These are phyloP conservation scores for Arbutus unedo DNA, from an alignment of 148 eudicot species.

Conservation along the genomic window DNA sequence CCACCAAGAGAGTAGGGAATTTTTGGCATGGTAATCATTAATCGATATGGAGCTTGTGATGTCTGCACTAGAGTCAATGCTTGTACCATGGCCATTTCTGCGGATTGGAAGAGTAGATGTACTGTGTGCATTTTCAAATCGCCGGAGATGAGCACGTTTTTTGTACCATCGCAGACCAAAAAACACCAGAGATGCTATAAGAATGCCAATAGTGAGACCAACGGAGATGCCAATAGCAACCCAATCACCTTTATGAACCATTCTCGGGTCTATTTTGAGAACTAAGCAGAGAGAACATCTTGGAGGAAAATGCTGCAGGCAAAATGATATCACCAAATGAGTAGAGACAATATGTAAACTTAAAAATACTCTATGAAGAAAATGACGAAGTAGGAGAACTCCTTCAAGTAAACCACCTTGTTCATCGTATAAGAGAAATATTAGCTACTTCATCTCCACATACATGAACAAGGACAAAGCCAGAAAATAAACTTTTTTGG, in stretches of 20 bases:
- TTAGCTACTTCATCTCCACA: too few relatives aligned
- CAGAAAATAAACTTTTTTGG: too few relatives aligned
- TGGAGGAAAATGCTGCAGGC: conserved; percentile 28
- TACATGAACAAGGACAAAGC: too few relatives aligned
- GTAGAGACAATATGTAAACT: not conserved
- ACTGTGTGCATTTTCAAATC: conserved; percentile 26
- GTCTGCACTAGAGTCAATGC: conserved; percentile 56
- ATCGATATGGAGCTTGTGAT: conserved; percentile 41
- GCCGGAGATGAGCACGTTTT: conserved; percentile 41
- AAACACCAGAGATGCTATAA: conserved; percentile 49
- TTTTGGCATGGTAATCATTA: conserved; percentile 36
- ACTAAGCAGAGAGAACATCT: conserved; percentile 51
- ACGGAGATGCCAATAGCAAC: conserved; percentile 61
- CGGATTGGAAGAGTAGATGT: conserved; percentile 46
- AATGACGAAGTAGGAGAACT: not conserved
- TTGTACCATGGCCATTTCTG: conserved; percentile 52
- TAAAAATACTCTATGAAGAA: not conserved
- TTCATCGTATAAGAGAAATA: not conserved
- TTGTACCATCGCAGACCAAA: conserved; percentile 63
- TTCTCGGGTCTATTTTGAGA: conserved; percentile 37
- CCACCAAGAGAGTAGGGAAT: conserved; percentile 53
- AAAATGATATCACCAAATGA: conserved; percentile 12
- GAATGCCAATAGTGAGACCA: conserved; percentile 69
- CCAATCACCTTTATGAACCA: conserved; percentile 47
- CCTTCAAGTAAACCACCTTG: too few relatives aligned